Conservation (phyloP, 1,139 yeast genomes). For the Candida gigantensis region DNA sequence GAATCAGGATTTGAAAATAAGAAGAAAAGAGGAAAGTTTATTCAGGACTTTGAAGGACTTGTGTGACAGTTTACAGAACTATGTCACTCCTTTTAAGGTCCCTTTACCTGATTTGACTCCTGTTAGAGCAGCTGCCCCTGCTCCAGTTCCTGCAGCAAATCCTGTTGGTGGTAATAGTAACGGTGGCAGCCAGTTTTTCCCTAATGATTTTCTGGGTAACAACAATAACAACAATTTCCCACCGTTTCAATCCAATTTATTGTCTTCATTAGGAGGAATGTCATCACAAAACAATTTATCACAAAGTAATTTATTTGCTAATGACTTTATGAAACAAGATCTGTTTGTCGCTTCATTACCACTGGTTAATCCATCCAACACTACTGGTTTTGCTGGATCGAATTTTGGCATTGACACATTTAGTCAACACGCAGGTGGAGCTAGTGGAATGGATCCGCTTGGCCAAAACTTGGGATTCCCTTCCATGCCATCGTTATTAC, state of each 20-base stretch:
- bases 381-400: slow-evolving; percentile 6
- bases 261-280: slow-evolving; percentile 4
- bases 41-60: slow-evolving; percentile 48
- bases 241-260: slow-evolving; percentile 3
- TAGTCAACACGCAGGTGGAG: slow-evolving; percentile 13
- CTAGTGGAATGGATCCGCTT: slow-evolving; percentile 8
- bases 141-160: neutral
- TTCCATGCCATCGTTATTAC: slow-evolving; percentile 34
- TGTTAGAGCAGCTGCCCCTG: slow-evolving; percentile 1
- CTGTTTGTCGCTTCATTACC: slow-evolving; percentile 21
- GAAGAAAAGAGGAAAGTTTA: slow-evolving; percentile 50
- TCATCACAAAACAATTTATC: slow-evolving; percentile 3
- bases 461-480: slow-evolving; percentile 15
- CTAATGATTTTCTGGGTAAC: slow-evolving; percentile 12
- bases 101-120: slow-evolving; percentile 46
- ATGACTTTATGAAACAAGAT: slow-evolving; percentile 28
- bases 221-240: too few relatives aligned
- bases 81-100: slow-evolving; percentile 58
- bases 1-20: slow-evolving; percentile 53
- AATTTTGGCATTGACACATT: slow-evolving; percentile 29
- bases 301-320: slow-evolving; percentile 23
- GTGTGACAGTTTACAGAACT: slow-evolving; percentile 49
- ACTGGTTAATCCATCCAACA: neutral
- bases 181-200: slow-evolving; percentile 9
- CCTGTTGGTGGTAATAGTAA: neutral